Conservation (phyloP, 805 yeast species). For the Tetrapisispora namnaoensis region DNA sequence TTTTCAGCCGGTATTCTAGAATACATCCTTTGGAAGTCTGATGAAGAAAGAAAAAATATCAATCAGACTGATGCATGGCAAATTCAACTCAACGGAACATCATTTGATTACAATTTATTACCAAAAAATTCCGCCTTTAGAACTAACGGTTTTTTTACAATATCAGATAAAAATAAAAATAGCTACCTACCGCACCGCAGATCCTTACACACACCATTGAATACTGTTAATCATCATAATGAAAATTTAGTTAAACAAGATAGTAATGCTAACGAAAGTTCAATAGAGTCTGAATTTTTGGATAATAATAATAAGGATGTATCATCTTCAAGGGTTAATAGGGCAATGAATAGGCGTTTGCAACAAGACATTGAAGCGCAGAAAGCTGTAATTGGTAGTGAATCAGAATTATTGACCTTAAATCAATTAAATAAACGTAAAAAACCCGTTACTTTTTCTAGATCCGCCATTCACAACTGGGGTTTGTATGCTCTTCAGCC, state of each 20-base stretch:
- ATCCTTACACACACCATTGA: conserved; percentile 55
- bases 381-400: conserved; percentile 65
- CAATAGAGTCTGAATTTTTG: conserved; percentile 11
- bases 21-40: conserved; percentile 20
- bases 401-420: conserved; percentile 69
- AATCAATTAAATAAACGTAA: conserved; percentile 83
- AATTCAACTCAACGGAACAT: conserved; percentile 19
- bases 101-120: conserved; percentile 25
- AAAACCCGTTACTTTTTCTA: conserved; percentile 92
- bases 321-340: conserved; percentile 72
- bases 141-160: conserved; percentile 64
- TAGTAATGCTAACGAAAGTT: conserved; percentile 11
- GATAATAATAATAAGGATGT: conserved; percentile 24
- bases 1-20: conserved; percentile 4
- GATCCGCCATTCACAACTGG: conserved; percentile 97
- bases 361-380: conserved; percentile 85
- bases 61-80: conserved; percentile 11
- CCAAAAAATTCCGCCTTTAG: conserved; percentile 52
- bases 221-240: conserved; percentile 53
- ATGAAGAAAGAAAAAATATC: conserved; percentile 9
- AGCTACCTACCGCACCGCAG: conserved; percentile 79
- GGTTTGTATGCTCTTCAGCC: conserved; percentile 94
- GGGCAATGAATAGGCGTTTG: conserved; percentile 79
- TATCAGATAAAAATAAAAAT: conserved; percentile 61
- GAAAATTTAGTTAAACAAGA: conserved; percentile 31